phyloP scores from a whole-genome alignment of 192 early-diverging fungal genomes.

The Lobosporangium transversale region DNA sequence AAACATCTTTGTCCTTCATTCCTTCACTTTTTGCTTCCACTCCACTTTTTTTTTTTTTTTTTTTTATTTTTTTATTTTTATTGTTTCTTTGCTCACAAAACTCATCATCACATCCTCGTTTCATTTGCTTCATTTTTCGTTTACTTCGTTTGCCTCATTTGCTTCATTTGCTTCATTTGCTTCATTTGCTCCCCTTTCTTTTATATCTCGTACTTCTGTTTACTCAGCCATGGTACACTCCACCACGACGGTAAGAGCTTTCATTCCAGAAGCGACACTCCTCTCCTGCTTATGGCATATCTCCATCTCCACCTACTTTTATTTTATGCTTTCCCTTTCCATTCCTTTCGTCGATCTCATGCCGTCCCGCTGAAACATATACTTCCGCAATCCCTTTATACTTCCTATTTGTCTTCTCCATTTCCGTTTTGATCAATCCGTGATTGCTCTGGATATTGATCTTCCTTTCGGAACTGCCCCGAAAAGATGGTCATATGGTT shows the following conservation, averaged over 20 bases:
- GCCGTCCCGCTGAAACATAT: neutral
- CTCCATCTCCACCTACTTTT: neutral
- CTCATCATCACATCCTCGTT: neutral
- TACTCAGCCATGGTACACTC: neutral
- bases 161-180: neutral
- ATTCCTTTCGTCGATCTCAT: neutral
- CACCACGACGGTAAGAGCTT: neutral
- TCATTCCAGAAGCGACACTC: no score
- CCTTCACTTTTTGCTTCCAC: neutral
- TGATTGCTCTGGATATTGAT: neutral
- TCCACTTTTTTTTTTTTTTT: neutral
- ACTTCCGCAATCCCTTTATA: slow-evolving; percentile 1
- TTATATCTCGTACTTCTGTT: no score
- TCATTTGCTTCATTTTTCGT: neutral
- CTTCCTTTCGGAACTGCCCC: neutral
- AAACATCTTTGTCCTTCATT: neutral
- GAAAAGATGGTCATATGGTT: no score
- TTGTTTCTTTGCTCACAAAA: neutral
- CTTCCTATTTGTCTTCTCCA: neutral
- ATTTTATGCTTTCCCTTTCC: neutral
- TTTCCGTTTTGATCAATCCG: neutral
- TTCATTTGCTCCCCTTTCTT: neutral
- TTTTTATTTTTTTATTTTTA: neutral
- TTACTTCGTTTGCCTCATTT: neutral
- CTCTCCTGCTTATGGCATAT: neutral